Evolutionary conservation across 805 yeast species (phyloP), one percentile per base, ranked within the genome.

Genomic region (Tetrapisispora iriomotensis): DNA sequence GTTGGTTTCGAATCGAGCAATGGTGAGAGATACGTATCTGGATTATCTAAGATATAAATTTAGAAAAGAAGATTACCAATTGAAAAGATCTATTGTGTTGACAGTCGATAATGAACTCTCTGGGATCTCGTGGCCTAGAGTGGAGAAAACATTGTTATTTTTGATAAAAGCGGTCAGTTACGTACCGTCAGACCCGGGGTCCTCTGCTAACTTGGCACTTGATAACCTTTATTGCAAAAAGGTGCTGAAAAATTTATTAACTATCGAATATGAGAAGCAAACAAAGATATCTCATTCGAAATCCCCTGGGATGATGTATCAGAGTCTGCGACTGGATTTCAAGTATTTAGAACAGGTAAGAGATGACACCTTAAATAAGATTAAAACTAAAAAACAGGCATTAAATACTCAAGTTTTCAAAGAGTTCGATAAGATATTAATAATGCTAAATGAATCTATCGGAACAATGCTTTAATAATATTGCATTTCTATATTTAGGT

Each of bases 1-100:
- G 3, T 51, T 58, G 19, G 29, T 60, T 4, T 57, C 62, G 1
- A 45, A 44, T 15, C 45, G 53, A n/a, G 38, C 34, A 15, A 51
- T 50, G 55, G 48, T 59, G 0, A 44, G 41, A 40, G 39, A 44
- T 4, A 53, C 58, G 0, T 60, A 57, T 37, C 44, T 41, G 3
- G 48, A 49, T 1, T 60, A 60, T 36, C 32, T 60, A 8, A 41
- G 53, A 17, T 51, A 53, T 32, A 60, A 59, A 42, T 59, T 52
- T 34, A 49, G 32, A 24, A 35, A 43, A 12, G 64, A 60, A 40
- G 42, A 58, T 38, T 56, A 50, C 38, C 41, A 37, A 7, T 29
- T 45, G 36, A 57, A 54, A 38, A 39, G 54, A 24, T 32, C 35
- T 1, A 26, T 46, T 8, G 44, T 53, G n/a, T n/a, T n/a, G n/a